A percentile compares a stretch with the other conserved stretches of the same genome.
phyloP scores from a whole-genome alignment of 2,329 filamentous ascomycete genomes.

The Ophiostoma tasmaniense region DNA sequence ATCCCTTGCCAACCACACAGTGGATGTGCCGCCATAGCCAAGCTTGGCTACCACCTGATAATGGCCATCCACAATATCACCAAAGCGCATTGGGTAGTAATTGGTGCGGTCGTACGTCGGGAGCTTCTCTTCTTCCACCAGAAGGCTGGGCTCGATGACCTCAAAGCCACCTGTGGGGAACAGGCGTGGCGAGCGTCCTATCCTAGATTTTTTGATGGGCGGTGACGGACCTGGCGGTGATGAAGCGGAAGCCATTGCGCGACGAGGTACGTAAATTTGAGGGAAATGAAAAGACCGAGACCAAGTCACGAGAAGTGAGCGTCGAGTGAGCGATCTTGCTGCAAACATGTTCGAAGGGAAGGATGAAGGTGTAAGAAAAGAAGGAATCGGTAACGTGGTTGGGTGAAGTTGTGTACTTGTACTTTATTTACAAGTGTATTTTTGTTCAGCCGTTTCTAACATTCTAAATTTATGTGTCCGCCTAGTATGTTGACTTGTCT shows the following conservation, averaged over 20 bases:
- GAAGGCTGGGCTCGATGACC: neutral
- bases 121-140: neutral
- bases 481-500: too few species aligned
- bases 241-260: neutral
- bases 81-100: neutral
- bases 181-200: neutral
- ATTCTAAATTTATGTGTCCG: too few species aligned
- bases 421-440: too few species aligned
- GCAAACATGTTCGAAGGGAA: neutral
- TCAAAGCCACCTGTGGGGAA: neutral
- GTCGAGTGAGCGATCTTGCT: neutral
- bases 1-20: neutral
- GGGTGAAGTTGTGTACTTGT: too few species aligned
- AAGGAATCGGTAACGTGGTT: too few species aligned
- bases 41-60: neutral
- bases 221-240: neutral
- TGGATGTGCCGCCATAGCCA: neutral
- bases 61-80: neutral
- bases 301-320: neutral
- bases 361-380: neutral
- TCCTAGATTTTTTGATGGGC: neutral
- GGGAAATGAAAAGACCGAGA: neutral
- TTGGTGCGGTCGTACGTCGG: neutral
- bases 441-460: too few species aligned
- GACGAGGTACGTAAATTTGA: neutral